phyloP scores from a whole-genome alignment of 768 basidiomycete species.

The Auricularia heimuer region DNA sequence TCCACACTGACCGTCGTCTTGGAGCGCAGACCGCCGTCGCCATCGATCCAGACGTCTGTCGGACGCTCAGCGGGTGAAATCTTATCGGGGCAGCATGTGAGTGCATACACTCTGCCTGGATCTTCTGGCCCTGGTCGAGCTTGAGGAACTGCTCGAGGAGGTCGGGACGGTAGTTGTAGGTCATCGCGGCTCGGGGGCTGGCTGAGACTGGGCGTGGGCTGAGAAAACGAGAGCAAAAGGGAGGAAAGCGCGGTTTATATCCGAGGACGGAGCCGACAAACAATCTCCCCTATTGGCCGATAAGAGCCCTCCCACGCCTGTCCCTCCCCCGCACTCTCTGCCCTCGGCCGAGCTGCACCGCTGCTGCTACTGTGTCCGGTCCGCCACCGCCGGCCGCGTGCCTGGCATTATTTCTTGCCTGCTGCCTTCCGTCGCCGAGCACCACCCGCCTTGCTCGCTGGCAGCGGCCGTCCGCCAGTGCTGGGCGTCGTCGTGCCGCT shows the following conservation, averaged over 20 bases:
- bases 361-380: neutral
- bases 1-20: conserved; percentile 74
- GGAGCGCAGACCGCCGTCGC: conserved; percentile 85
- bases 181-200: conserved; percentile 30
- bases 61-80: conserved; percentile 4
- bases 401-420: neutral
- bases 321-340: neutral
- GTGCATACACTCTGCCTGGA: conserved; percentile 84
- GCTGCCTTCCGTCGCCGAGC: neutral
- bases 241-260: neutral
- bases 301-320: neutral
- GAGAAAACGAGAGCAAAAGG: neutral
- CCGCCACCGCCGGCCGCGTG: neutral
- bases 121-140: conserved; percentile 80
- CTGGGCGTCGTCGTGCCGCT: neutral
- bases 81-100: conserved; percentile 3
- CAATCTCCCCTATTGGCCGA: conserved; percentile 2
- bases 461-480: neutral
- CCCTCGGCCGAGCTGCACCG: neutral
- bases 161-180: conserved; percentile 58
- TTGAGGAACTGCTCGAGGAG: conserved; percentile 85
- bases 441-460: conserved; percentile 5
- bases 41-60: conserved; percentile 96
- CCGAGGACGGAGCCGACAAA: neutral
- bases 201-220: neutral